These are phyloP conservation scores for Ophiorrhiza pumila DNA, from an alignment of 257 asterid species.

Conservation along the genomic window DNA sequence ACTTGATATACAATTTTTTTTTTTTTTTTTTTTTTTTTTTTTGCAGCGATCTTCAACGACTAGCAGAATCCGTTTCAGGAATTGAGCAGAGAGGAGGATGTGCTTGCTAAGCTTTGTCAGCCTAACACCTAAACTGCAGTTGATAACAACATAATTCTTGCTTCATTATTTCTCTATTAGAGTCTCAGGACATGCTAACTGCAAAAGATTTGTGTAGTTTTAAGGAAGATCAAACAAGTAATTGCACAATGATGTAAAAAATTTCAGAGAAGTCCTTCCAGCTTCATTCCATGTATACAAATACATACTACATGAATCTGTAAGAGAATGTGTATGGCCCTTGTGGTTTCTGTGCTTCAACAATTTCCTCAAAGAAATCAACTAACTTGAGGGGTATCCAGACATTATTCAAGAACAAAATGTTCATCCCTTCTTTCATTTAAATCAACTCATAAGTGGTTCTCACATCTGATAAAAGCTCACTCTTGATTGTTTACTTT, in stretches of 20 bases:
- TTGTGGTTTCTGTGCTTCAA: too few relatives aligned
- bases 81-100: slow-evolving; percentile 58
- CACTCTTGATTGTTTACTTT: too few relatives aligned
- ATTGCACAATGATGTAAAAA: not conserved
- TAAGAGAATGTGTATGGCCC: too few relatives aligned
- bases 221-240: not conserved
- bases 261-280: not conserved
- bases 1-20: not conserved
- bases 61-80: slow-evolving; percentile 61
- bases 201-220: not conserved
- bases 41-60: slow-evolving; percentile 56
- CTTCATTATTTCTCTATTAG: not conserved
- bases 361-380: too few relatives aligned
- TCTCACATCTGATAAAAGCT: too few relatives aligned
- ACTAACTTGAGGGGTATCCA: too few relatives aligned
- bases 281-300: not conserved
- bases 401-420: too few relatives aligned
- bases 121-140: not conserved
- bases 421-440: too few relatives aligned
- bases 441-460: too few relatives aligned
- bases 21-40: not conserved
- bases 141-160: not conserved
- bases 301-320: not conserved
- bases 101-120: slow-evolving; percentile 44
- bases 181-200: not conserved